phyloP scores from a whole-genome alignment of 1,284 basidiomycete species.

The Pterulicium gracile region DNA sequence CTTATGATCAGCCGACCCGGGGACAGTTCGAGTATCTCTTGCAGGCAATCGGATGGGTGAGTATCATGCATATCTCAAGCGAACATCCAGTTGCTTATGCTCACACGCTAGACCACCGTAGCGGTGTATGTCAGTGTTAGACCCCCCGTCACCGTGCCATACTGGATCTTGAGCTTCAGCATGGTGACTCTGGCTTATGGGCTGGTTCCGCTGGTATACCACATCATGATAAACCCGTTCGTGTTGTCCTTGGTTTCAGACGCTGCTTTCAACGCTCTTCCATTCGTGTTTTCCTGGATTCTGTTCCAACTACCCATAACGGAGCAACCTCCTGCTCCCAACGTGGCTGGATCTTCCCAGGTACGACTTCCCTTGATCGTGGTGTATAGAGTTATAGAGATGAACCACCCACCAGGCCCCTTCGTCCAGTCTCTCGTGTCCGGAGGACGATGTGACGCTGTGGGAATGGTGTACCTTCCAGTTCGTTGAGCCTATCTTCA shows the following conservation, averaged over 20 bases:
- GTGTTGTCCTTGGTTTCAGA: conserved; percentile 14
- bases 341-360: conserved; percentile 35
- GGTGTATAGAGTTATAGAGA: conserved; percentile 3
- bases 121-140: background rate
- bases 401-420: conserved; percentile 32
- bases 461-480: conserved; percentile 73
- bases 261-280: conserved; percentile 21
- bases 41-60: background rate
- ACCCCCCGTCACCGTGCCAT: background rate
- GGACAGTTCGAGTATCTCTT: background rate
- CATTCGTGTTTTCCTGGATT: conserved; percentile 32
- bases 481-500: conserved; percentile 65
- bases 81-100: too few relatives aligned
- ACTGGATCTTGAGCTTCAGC: background rate
- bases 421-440: conserved; percentile 37
- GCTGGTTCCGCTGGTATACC: background rate
- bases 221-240: background rate
- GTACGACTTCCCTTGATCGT: conserved; percentile 21
- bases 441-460: conserved; percentile 67
- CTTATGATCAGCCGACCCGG: background rate
- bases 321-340: conserved; percentile 27
- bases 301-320: conserved; percentile 44
- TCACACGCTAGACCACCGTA: background rate
- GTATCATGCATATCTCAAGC: background rate
- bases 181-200: background rate